Conservation (phyloP, 1,284 basidiomycete genomes). For the Pascua sp. region DNA sequence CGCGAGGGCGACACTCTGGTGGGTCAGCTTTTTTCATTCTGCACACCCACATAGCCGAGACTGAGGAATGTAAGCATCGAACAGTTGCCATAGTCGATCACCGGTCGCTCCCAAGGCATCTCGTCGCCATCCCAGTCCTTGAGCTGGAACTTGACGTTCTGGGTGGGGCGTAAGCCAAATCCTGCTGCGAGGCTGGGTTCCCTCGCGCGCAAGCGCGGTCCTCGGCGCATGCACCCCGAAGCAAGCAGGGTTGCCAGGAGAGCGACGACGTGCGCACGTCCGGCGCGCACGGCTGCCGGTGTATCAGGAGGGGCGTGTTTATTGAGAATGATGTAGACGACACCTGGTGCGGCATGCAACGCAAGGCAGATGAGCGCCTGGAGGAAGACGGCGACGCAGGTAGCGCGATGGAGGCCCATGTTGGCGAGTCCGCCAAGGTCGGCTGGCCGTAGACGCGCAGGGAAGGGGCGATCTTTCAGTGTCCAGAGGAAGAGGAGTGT, state of each 20-base stretch:
- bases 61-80: slow-evolving; percentile 42
- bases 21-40: not conserved
- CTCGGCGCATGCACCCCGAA: slow-evolving; percentile 37
- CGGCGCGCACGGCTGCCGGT: no score
- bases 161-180: slow-evolving; percentile 31
- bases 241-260: not conserved
- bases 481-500: slow-evolving; percentile 6
- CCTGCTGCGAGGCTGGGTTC: slow-evolving; percentile 34
- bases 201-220: slow-evolving; percentile 34
- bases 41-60: slow-evolving; percentile 37
- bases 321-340: slow-evolving; percentile 30
- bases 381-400: slow-evolving; percentile 12
- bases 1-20: slow-evolving; percentile 30
- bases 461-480: slow-evolving; percentile 33
- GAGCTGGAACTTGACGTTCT: not conserved
- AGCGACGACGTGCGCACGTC: not conserved
- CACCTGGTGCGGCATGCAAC: slow-evolving; percentile 21
- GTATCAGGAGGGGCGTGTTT: slow-evolving; percentile 5
- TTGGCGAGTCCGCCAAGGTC: slow-evolving; percentile 15
- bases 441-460: slow-evolving; percentile 10
- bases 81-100: slow-evolving; percentile 41
- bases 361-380: not conserved
- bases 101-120: slow-evolving; percentile 17
- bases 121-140: not conserved
- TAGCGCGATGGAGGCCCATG: slow-evolving; percentile 12